Evolutionary conservation across 352 stramenopile species (phyloP).

Genomic region (Pythium pyrilobum): DNA sequence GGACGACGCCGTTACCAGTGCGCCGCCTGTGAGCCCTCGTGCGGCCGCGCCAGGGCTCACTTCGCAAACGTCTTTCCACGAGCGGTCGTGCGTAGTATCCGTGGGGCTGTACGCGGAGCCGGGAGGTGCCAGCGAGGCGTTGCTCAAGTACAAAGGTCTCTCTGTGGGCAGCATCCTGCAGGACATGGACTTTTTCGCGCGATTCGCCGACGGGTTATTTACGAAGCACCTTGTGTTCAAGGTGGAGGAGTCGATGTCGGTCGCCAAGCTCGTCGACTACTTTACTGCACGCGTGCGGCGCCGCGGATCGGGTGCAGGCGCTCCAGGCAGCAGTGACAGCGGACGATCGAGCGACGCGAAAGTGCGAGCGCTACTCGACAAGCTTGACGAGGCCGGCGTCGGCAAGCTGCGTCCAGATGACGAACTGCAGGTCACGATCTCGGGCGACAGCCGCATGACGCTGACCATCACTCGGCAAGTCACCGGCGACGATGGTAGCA

Average conservation of each 20-base stretch:
- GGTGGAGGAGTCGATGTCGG: conserved; percentile 32
- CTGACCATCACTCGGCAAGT: conserved; percentile 29
- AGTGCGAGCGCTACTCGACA: conserved; percentile 20
- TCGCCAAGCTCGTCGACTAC: conserved; percentile 45
- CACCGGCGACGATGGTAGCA: conserved; percentile 6
- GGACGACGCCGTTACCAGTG: neutral
- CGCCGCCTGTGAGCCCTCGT: no score
- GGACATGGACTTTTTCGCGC: conserved; percentile 68
- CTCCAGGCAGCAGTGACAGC: neutral
- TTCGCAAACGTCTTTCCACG: neutral
- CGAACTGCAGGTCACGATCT: conserved; percentile 50
- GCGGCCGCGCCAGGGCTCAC: no score
- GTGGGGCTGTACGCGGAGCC: conserved; percentile 70
- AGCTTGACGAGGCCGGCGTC: conserved; percentile 24
- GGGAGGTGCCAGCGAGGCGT: conserved; percentile 41
- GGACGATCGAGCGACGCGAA: conserved; percentile 8
- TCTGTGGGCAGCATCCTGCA: conserved; percentile 73
- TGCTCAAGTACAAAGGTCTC: conserved; percentile 80
- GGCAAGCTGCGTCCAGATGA: conserved; percentile 37
- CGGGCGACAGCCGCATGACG: conserved; percentile 31
- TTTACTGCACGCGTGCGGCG: conserved; percentile 42
- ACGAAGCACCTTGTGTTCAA: conserved; percentile 69
- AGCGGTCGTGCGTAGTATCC: conserved; percentile 34
- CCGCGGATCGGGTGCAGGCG: conserved; percentile 12
- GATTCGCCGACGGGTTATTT: conserved; percentile 59